These are phyloP conservation scores for Francoa sonchifolia DNA, from an alignment of 441 rosid species.

Conservation along the genomic window DNA sequence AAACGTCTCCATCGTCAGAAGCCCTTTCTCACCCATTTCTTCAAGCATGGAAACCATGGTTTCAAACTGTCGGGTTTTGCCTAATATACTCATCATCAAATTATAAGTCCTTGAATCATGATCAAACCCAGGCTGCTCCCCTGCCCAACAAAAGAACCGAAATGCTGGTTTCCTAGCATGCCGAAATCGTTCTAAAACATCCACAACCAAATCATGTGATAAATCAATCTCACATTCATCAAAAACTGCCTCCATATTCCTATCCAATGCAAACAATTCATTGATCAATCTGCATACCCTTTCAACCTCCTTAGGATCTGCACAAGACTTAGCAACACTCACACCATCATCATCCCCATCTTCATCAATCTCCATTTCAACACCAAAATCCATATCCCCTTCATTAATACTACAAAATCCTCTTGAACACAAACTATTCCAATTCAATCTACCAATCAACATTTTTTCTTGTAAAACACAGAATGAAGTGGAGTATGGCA, in stretches of 20 bases:
- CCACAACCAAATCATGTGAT: constrained; percentile 45
- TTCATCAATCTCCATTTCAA: constrained; percentile 6
- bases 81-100: constrained; percentile 59
- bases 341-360: constrained; percentile 6
- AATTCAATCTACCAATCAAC: constrained; percentile 25
- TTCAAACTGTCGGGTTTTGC: constrained; percentile 70
- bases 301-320: constrained; percentile 39
- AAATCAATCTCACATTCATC: constrained; percentile 46
- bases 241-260: constrained; percentile 81
- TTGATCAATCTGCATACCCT: constrained; percentile 75
- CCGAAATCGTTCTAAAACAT: constrained; percentile 45
- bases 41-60: constrained; percentile 74
- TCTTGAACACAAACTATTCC: constrained; percentile 20
- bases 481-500: constrained; percentile 58
- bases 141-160: constrained; percentile 80
- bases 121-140: constrained; percentile 33
- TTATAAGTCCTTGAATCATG: constrained; percentile 74
- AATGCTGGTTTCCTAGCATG: constrained; percentile 77
- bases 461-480: constrained; percentile 30
- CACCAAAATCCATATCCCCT: constrained; percentile 18
- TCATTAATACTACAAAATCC: constrained; percentile 23
- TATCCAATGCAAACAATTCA: constrained; percentile 64
- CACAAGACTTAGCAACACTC: constrained; percentile 12
- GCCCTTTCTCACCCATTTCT: constrained; percentile 63
- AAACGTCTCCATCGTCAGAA: constrained; percentile 61